A percentile compares a stretch with the other conserved stretches of the same genome.
These are phyloP conservation scores for Russula sp. DNA, from an alignment of 768 basidiomycete species.

Conservation along the genomic window DNA sequence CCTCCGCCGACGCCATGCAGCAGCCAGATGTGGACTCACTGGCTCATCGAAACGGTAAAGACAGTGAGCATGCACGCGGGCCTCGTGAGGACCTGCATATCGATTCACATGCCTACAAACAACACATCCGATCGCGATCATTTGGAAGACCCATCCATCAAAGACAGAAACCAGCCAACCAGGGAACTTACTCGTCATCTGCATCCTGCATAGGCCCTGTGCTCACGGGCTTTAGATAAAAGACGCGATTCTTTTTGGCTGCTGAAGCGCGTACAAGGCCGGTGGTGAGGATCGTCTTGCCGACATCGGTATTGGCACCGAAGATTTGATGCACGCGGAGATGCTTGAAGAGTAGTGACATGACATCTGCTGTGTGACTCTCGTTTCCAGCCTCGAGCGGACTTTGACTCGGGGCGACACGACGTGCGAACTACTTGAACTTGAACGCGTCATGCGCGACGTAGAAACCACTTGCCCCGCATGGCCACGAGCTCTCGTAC, in stretches of 20 bases:
- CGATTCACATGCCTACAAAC: conserved; percentile 61
- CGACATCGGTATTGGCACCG: conserved; percentile 95
- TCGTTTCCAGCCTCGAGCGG: no score
- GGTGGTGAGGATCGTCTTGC: conserved; percentile 88
- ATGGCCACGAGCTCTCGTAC: no score
- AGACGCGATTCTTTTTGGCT: conserved; percentile 47
- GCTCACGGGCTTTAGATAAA: conserved; percentile 88
- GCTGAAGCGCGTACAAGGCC: conserved; percentile 82
- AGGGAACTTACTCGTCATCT: conserved; percentile 63
- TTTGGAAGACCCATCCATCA: neutral
- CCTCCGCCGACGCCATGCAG: conserved; percentile 45
- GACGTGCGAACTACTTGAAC: no score
- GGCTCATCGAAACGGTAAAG: conserved; percentile 84
- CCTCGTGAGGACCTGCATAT: conserved; percentile 43
- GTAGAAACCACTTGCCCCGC: no score
- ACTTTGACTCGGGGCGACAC: no score
- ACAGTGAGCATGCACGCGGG: conserved; percentile 58
- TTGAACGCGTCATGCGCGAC: no score
- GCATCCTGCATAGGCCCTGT: conserved; percentile 79
- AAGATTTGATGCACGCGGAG: conserved; percentile 88
- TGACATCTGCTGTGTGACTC: conserved; percentile 50
- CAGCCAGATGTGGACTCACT: conserved; percentile 92
- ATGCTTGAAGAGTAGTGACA: conserved; percentile 83
- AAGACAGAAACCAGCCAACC: no score
- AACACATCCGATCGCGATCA: conserved; percentile 2